These are phyloP conservation scores for Scheffersomyces insectosa DNA, from an alignment of 1,139 yeast genomes.

Conservation along the genomic window DNA sequence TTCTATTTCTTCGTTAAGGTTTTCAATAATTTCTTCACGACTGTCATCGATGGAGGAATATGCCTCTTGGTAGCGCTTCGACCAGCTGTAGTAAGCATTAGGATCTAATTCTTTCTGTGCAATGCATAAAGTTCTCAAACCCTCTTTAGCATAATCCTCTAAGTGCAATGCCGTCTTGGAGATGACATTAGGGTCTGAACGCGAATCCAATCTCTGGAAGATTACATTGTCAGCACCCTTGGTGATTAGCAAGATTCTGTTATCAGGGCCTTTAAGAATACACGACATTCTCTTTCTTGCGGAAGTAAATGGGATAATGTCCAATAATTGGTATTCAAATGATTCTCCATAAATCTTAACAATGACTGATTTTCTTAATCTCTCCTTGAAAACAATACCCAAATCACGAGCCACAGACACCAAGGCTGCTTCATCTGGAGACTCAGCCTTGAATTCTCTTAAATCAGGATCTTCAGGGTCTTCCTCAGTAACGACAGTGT, in stretches of 20 bases:
- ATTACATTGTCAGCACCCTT: conserved; percentile 97
- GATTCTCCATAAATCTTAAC: conserved; percentile 75
- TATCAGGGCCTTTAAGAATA: conserved; percentile 47
- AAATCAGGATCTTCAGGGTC: conserved; percentile 57
- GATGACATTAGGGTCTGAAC: conserved; percentile 36
- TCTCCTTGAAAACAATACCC: conserved; percentile 78
- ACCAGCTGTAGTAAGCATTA: conserved; percentile 67
- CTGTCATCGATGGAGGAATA: conserved; percentile 67
- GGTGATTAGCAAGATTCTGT: conserved; percentile 61
- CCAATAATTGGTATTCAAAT: conserved; percentile 70
- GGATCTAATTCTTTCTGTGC: conserved; percentile 77
- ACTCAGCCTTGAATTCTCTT: conserved; percentile 77
- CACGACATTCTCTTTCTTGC: conserved; percentile 80
- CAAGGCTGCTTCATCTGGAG: conserved; percentile 98
- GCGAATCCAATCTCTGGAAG: conserved; percentile 63
- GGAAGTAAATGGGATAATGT: conserved; percentile 83
- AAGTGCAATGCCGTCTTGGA: conserved; percentile 76
- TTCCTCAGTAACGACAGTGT: conserved; percentile 83
- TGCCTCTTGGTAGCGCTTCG: conserved; percentile 67
- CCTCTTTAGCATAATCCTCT: conserved; percentile 95
- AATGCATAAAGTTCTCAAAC: conserved; percentile 89
- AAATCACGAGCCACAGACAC: conserved; percentile 92
- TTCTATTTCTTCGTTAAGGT: conserved; percentile 80
- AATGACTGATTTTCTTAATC: conserved; percentile 70
- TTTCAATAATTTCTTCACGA: conserved; percentile 78